These are phyloP conservation scores for Linderniella brevidens DNA, from an alignment of 257 asterid genomes.

Conservation along the genomic window DNA sequence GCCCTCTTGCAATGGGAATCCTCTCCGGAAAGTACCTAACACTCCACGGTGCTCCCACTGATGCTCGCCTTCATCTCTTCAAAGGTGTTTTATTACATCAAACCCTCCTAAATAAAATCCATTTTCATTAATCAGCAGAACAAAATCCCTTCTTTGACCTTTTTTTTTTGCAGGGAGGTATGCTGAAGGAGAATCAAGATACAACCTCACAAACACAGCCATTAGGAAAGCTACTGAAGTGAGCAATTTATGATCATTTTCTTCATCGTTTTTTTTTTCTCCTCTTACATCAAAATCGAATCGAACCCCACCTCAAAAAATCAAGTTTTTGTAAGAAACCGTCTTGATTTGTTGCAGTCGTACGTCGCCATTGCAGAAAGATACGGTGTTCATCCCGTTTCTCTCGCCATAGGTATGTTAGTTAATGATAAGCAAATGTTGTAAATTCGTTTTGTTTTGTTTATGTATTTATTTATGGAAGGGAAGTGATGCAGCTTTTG, in stretches of 20 bases:
- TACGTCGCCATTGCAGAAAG: conserved; percentile 41
- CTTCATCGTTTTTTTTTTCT: conserved; percentile 3
- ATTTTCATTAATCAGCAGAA: conserved; percentile 9
- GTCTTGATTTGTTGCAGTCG: conserved; percentile 23
- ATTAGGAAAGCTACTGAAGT: conserved; percentile 42
- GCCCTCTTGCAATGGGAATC: conserved; percentile 95
- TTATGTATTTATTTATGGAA: conserved; percentile 4
- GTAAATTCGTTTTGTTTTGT: conserved; percentile 1
- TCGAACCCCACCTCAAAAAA: not conserved
- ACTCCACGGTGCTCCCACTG: conserved; percentile 39
- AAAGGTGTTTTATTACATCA: conserved; percentile 31
- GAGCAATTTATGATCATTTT: conserved; percentile 14
- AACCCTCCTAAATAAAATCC: conserved; percentile 3
- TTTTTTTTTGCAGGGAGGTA: conserved; percentile 43
- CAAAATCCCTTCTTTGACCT: conserved; percentile 5
- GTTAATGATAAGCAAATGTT: conserved; percentile 3
- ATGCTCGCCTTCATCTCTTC: conserved; percentile 52
- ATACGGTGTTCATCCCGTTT: conserved; percentile 57
- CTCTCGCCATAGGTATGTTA: conserved; percentile 58
- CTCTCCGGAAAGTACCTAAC: conserved; percentile 77
- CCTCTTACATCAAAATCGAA: conserved; percentile 8
- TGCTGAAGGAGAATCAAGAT: conserved; percentile 87
- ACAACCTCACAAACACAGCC: conserved; percentile 36
- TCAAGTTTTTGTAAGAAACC: not conserved
- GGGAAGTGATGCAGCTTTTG: conserved; percentile 41